Percentiles rank a stretch among this genome's conserved stretches.
These are phyloP conservation scores for Agrostemma githago DNA, from an alignment of 148 eudicot genomes.

Conservation along the genomic window DNA sequence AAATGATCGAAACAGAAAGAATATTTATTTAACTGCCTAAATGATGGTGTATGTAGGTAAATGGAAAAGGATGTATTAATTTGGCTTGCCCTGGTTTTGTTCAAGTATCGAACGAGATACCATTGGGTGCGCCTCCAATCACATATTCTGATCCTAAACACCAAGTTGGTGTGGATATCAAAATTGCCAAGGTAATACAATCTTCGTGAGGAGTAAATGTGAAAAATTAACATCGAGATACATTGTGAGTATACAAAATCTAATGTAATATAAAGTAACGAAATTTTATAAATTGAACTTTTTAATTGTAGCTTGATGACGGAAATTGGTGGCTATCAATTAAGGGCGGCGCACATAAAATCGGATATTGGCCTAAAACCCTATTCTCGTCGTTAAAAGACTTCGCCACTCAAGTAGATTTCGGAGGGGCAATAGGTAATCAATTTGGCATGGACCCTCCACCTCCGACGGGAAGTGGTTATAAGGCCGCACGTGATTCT, in stretches of 20 bases:
- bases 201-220: neutral
- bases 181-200: neutral
- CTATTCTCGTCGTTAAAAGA: slow-evolving; percentile 1
- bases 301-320: neutral
- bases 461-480: slow-evolving; percentile 12
- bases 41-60: neutral
- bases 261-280: neutral
- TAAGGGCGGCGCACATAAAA: neutral
- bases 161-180: neutral
- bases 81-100: slow-evolving; percentile 4
- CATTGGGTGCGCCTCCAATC: neutral
- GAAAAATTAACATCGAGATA: too few relatives aligned
- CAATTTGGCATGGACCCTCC: neutral
- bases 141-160: neutral
- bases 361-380: slow-evolving; percentile 19
- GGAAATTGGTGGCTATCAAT: slow-evolving; percentile 25
- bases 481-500: neutral
- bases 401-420: slow-evolving; percentile 9
- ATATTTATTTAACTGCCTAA: neutral
- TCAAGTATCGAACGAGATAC: neutral
- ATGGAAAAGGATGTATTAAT: neutral
- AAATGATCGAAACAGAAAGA: too few relatives aligned
- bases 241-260: neutral
- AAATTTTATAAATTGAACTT: neutral
- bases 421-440: slow-evolving; percentile 21